Evolutionary conservation across 2,329 filamentous ascomycete genomes (phyloP).

Genomic region (Aureobasidium musti): DNA sequence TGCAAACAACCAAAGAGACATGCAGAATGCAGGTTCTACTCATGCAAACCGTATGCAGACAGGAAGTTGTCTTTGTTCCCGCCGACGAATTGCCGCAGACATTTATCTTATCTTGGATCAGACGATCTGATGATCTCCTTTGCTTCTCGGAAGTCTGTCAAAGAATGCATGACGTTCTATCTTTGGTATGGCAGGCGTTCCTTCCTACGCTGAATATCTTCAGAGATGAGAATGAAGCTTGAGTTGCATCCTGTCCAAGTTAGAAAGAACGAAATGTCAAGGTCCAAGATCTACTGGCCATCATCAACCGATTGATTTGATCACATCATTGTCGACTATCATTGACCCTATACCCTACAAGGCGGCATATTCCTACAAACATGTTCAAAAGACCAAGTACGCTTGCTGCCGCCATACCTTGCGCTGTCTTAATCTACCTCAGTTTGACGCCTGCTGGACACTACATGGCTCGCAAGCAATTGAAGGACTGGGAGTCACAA

Average conservation of each 20-base stretch:
- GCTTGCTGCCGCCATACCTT: neutral
- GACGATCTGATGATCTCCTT: constrained; percentile 7
- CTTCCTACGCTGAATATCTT: no score
- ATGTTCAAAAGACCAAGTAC: neutral
- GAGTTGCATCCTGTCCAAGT: neutral
- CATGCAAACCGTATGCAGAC: neutral
- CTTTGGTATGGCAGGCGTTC: neutral
- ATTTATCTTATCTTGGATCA: constrained; percentile 6
- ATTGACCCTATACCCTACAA: neutral
- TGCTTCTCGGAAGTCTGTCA: neutral
- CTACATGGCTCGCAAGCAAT: neutral
- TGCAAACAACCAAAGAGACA: neutral
- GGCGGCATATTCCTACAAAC: neutral
- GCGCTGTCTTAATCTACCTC: constrained; percentile 18
- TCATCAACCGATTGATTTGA: neutral
- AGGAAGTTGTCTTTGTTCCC: constrained; percentile 6
- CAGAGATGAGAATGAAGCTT: neutral
- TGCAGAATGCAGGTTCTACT: neutral
- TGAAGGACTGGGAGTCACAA: neutral
- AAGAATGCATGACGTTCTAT: neutral
- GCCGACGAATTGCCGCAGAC: neutral
- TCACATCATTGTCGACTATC: neutral
- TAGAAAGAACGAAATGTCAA: neutral
- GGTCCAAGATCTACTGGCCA: no score
- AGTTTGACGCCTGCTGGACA: constrained; percentile 19